These are phyloP conservation scores for Biancaea sappan DNA, from an alignment of 306 rosid species.

Conservation along the genomic window DNA sequence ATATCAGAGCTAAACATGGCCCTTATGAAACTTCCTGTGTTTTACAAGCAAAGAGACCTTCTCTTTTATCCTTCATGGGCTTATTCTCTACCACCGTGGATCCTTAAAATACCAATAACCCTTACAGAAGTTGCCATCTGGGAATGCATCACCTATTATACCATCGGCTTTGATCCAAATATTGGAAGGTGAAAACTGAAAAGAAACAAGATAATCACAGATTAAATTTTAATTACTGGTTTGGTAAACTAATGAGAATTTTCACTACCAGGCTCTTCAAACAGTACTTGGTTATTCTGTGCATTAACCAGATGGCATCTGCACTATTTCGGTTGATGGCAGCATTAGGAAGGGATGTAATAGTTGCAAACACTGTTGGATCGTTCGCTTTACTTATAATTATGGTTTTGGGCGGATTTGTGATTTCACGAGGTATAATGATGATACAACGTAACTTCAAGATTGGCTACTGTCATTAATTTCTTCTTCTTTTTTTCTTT, in stretches of 20 bases:
- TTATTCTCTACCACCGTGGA: constrained; percentile 84
- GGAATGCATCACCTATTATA: constrained; percentile 75
- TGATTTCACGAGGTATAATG: constrained; percentile 69
- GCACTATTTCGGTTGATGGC: constrained; percentile 74
- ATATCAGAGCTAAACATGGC: constrained; percentile 78
- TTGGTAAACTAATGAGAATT: constrained; percentile 33
- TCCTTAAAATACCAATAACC: constrained; percentile 80
- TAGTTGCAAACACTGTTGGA: constrained; percentile 73
- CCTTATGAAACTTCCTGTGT: constrained; percentile 81
- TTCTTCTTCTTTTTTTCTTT: too few relatives aligned
- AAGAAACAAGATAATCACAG: not conserved
- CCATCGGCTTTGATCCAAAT: constrained; percentile 75
- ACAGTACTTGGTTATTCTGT: constrained; percentile 64
- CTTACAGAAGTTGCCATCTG: constrained; percentile 68
- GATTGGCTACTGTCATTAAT: not conserved
- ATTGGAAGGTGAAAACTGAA: constrained; percentile 55
- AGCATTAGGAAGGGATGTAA: constrained; percentile 68
- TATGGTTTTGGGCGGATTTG: constrained; percentile 83
- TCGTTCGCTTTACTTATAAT: constrained; percentile 65
- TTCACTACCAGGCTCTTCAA: constrained; percentile 64
- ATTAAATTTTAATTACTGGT: constrained; percentile 8
- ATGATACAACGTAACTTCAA: constrained; percentile 6
- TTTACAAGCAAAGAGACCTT: constrained; percentile 90
- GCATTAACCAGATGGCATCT: constrained; percentile 88
- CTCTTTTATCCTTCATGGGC: constrained; percentile 88